These are phyloP conservation scores for Aquanectria penicillioides DNA, from an alignment of 2,329 filamentous ascomycete genomes.

Conservation along the genomic window DNA sequence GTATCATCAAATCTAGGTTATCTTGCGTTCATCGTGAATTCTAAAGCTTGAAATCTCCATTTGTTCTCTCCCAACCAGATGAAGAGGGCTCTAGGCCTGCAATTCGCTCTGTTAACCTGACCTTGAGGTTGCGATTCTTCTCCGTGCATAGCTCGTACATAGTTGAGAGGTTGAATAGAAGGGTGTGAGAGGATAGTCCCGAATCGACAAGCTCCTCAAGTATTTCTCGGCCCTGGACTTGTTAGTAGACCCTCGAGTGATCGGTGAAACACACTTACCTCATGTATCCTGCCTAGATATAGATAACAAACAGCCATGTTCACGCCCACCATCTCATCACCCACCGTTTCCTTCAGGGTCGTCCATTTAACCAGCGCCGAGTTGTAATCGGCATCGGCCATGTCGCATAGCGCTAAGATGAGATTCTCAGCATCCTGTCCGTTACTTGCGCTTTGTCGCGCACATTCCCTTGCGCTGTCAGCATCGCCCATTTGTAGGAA, in stretches of 20 bases:
- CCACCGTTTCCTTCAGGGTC: constrained; percentile 52
- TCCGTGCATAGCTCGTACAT: constrained; percentile 94
- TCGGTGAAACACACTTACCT: too few species aligned
- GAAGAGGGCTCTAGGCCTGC: constrained; percentile 66
- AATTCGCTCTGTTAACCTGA: constrained; percentile 74
- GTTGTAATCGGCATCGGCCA: constrained; percentile 80
- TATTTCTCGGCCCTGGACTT: constrained; percentile 66
- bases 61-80: constrained; percentile 75
- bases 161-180: constrained; percentile 90
- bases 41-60: constrained; percentile 80
- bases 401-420: constrained; percentile 75
- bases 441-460: constrained; percentile 46
- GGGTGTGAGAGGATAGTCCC: constrained; percentile 76
- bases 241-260: constrained; percentile 28
- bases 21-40: not conserved
- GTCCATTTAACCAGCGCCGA: constrained; percentile 72
- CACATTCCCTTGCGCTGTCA: constrained; percentile 68
- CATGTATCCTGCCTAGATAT: constrained; percentile 80
- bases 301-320: constrained; percentile 87
- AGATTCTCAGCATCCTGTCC: constrained; percentile 56
- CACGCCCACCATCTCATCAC: constrained; percentile 77
- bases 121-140: constrained; percentile 74
- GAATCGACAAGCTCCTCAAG: constrained; percentile 73
- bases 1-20: too few species aligned
- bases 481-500: constrained; percentile 84